These are phyloP conservation scores for Purshia tridentata DNA, from an alignment of 306 rosid genomes.

Conservation along the genomic window DNA sequence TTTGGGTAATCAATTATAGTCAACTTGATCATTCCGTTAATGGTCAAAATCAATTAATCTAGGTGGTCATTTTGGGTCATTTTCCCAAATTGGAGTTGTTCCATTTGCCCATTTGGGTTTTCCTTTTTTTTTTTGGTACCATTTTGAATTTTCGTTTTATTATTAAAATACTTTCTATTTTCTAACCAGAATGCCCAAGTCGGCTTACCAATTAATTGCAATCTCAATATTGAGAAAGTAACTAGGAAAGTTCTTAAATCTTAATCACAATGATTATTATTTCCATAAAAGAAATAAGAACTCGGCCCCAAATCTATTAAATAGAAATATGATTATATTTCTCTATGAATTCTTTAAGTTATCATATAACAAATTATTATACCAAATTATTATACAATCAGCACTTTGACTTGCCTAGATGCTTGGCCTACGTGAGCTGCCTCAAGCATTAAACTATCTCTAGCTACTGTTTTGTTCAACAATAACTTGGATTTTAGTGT, in stretches of 20 bases:
- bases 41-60: conserved; percentile 10
- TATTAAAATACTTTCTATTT: too few species aligned
- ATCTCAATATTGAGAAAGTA: too few species aligned
- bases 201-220: too few species aligned
- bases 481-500: conserved; percentile 4
- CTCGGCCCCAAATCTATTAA: background rate
- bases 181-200: too few species aligned
- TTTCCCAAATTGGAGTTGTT: too few species aligned
- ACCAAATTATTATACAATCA: background rate
- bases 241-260: background rate
- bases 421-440: conserved; percentile 19
- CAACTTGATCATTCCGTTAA: background rate
- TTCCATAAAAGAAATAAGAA: background rate
- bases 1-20: background rate
- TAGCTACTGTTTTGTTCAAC: conserved; percentile 6
- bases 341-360: background rate
- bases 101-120: too few species aligned
- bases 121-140: too few species aligned
- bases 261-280: background rate
- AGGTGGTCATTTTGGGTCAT: too few species aligned
- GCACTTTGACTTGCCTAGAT: conserved; percentile 25
- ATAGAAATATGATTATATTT: background rate
- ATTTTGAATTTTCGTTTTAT: too few species aligned
- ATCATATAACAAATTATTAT: too few species aligned
- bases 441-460: background rate